Evolutionary conservation across 352 stramenopile species (phyloP).

Genomic region (Bremia lactucae): DNA sequence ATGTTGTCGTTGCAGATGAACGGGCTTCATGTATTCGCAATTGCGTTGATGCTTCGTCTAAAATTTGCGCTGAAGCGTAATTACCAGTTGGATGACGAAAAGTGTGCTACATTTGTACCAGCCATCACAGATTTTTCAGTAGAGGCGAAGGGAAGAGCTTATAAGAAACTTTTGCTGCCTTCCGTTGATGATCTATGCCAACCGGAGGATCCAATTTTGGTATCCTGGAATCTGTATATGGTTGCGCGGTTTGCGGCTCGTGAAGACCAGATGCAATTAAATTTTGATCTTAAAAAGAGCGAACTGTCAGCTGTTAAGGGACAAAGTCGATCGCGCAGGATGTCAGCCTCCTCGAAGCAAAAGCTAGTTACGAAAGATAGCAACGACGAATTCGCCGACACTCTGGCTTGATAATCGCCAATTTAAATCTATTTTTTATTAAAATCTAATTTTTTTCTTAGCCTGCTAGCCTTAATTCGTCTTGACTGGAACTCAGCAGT

Average conservation of each 20-base stretch:
- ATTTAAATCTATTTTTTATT: no score
- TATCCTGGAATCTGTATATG: conserved; percentile 57
- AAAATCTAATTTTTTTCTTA: conserved; percentile 1
- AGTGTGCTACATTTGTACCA: conserved; percentile 75
- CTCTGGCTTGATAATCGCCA: conserved; percentile 11
- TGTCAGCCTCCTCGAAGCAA: conserved; percentile 7
- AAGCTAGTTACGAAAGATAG: conserved; percentile 12
- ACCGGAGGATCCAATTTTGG: conserved; percentile 20
- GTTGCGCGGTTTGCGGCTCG: conserved; percentile 34
- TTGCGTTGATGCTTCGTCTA: conserved; percentile 55
- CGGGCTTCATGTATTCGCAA: conserved; percentile 33
- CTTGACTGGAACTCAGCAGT: conserved; percentile 9
- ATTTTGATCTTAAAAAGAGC: conserved; percentile 35
- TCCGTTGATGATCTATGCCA: conserved; percentile 30
- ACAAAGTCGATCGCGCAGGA: conserved; percentile 31
- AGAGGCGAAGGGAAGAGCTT: conserved; percentile 22
- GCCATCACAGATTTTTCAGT: conserved; percentile 11
- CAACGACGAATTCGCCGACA: conserved; percentile 29
- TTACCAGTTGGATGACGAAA: conserved; percentile 65
- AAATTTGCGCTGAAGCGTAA: conserved; percentile 68
- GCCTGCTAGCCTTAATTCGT: conserved; percentile 13
- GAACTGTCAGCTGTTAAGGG: conserved; percentile 20
- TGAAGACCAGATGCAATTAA: conserved; percentile 60
- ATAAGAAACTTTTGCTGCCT: conserved; percentile 16
- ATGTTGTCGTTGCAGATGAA: conserved; percentile 12